Percentiles rank a stretch among this genome's conserved stretches.
Evolutionary conservation across 2,329 filamentous ascomycete genomes (phyloP).

Genomic region (Fusarium sp.): DNA sequence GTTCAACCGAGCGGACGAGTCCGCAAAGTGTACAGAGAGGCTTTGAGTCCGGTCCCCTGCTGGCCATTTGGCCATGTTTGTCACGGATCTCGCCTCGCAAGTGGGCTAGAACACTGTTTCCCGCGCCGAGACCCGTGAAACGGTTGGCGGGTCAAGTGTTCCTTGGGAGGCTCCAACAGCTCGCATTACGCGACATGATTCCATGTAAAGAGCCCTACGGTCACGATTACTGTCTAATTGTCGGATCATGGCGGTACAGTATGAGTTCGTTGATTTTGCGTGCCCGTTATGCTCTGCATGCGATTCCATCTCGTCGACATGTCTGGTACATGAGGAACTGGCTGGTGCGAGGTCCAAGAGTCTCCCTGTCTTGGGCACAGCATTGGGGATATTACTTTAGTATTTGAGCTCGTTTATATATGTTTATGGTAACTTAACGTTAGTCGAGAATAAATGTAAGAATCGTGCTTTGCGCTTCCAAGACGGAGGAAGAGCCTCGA

Average conservation of each 20-base stretch:
- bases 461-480: background rate
- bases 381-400: background rate
- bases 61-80: background rate
- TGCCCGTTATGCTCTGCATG: background rate
- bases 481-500: background rate
- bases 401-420: background rate
- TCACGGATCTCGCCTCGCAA: background rate
- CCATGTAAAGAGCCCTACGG: accelerated
- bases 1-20: background rate
- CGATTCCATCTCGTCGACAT: background rate
- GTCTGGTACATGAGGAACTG: background rate
- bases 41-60: background rate
- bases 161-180: background rate
- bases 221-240: background rate
- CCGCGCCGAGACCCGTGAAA: background rate
- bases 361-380: too few species aligned
- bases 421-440: background rate
- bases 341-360: background rate
- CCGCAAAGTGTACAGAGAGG: background rate
- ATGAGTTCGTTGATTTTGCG: too few species aligned
- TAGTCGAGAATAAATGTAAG: background rate
- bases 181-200: background rate
- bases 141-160: background rate
- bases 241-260: accelerated
- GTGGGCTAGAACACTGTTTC: background rate